Base-by-base conservation (phyloP, 2,329 filamentous ascomycete species). In the Xylariaceae sp. region DNA sequence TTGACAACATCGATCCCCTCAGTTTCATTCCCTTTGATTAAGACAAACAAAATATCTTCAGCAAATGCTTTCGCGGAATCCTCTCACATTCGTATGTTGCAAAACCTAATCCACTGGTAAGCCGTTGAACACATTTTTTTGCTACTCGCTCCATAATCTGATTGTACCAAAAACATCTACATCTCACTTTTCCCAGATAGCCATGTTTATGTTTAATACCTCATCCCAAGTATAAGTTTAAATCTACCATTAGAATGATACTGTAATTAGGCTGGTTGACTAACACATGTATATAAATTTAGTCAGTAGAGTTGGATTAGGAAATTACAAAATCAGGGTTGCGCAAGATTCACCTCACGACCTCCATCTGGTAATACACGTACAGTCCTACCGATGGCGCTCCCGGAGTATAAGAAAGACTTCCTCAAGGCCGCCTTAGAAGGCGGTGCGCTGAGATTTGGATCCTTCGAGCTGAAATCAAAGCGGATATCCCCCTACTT, bases 401-500 rank as follows among this genome's bases (percentile, higher is more conserved):
- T 89, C 26, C 74, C 83, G 40, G 74, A 81, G 49, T 89, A 89
- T 80, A 95, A 95, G 76, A 77, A 84, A 63, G 80, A 83, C 57
- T 91, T 96, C 73, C 82, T 95, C 66, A 75, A 84, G 70, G 83
- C 89, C 55, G 84, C 88, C 70, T 81, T 93, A 64, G 75, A 79
- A 20, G 86, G 87, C 67, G 82, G 83, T 61, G 87, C 90, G 67
- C 84, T 95, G 65, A 89, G 87, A 70, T 95, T 95, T 73, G 91
- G 91, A 74, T 86, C 82, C 71, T 95, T 91, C 78, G 90, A 89
- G 67, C 86, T 99, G 71, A 99, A 99, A 79, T 97, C 93, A 51
- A 90, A 91, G 76, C 90, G 93, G 69, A 81, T 81, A 67, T 96
- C 92, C 12, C 95, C 95, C 42, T 98, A 98, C 83, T 98, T 98